Base-by-base conservation (phyloP, 176 grass and related monocot species). In the Triticum timopheevii region DNA sequence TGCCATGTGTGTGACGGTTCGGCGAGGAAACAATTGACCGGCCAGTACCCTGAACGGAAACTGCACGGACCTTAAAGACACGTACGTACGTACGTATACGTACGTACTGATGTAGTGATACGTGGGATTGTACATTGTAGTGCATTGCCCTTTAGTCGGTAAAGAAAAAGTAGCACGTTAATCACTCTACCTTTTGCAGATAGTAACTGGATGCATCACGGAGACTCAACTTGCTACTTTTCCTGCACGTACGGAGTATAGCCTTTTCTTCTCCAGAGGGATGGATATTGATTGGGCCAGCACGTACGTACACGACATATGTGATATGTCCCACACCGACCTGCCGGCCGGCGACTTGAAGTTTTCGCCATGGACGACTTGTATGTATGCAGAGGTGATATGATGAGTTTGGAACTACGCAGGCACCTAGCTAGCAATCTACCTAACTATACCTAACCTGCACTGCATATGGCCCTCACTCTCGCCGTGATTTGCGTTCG, bases 401-500 rank as follows among this genome's bases (percentile, higher is more conserved):
- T 10, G 20, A 65, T 8, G 36, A 54, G 17, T 8, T 42, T 69
- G 80, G 45, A 82, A 19, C 27, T 39, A 59, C 10, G 5, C 17
- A 3, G 52, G 3, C 30, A 65, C 31, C 22, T 23, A 13, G 6
- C 39, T 10, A 36, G 12, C 13, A 31, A 56, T 13, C 38, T 54
- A 33, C 73, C 42, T 9, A 81, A 50, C 40, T 68, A 3, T 81
- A 47, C 58, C 58, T 62, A 22, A 47, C 58, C 58, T 63, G 13
- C 13, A 22, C 8, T 70, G 20, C 30, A 15, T 10, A 15, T 10
- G 38, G 68, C 19, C 73, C 1, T 24, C 47, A 23, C 23, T 49
- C 54, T 17, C 73, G 35, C 61, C 83, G 83, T 28, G 73, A 85
- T 85, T 68, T 56, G 44, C 73, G 83, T 77, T 34, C 13, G 5